phyloP scores from a whole-genome alignment of 129 eudicot genomes.

The Rutidosis leptorrhynchoides region DNA sequence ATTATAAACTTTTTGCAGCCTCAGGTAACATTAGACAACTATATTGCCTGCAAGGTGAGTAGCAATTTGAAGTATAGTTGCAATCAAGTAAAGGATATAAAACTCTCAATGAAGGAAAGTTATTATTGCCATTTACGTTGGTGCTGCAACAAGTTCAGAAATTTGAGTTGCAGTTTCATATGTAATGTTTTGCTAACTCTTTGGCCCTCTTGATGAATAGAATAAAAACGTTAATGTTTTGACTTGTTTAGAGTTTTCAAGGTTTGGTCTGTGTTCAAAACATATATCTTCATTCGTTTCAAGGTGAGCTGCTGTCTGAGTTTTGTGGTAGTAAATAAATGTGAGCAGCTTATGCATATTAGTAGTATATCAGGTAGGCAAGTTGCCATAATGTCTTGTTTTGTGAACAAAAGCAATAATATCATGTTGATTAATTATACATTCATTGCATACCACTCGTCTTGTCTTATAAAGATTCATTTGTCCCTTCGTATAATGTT shows the following conservation, averaged over 20 bases:
- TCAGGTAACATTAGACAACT: slow-evolving; percentile 96
- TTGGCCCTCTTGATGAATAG: slow-evolving; percentile 27
- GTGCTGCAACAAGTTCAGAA: slow-evolving; percentile 16
- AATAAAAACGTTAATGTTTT: slow-evolving; percentile 8
- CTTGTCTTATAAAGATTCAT: too few species aligned
- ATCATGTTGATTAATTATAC: too few species aligned
- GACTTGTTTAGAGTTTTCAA: slow-evolving; percentile 10
- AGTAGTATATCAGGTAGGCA: too few species aligned
- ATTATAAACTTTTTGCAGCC: slow-evolving; percentile 41
- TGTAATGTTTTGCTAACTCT: slow-evolving; percentile 26
- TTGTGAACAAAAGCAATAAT: too few species aligned
- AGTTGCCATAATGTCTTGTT: too few species aligned
- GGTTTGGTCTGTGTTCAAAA: slow-evolving; percentile 18
- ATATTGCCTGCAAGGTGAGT: slow-evolving; percentile 87
- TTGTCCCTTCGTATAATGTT: too few species aligned
- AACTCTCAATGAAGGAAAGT: slow-evolving; percentile 24
- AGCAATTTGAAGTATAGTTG: slow-evolving; percentile 20
- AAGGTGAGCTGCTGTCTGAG: not conserved
- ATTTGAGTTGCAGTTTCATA: slow-evolving; percentile 4
- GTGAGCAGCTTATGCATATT: not conserved
- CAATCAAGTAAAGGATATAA: slow-evolving; percentile 19
- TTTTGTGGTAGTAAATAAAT: not conserved
- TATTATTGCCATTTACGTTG: slow-evolving; percentile 16
- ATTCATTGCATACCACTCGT: too few species aligned
- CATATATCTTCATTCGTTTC: slow-evolving; percentile 11